These are phyloP conservation scores for Trichosporon coremiiforme DNA, from an alignment of 1,284 basidiomycete genomes.

Conservation along the genomic window DNA sequence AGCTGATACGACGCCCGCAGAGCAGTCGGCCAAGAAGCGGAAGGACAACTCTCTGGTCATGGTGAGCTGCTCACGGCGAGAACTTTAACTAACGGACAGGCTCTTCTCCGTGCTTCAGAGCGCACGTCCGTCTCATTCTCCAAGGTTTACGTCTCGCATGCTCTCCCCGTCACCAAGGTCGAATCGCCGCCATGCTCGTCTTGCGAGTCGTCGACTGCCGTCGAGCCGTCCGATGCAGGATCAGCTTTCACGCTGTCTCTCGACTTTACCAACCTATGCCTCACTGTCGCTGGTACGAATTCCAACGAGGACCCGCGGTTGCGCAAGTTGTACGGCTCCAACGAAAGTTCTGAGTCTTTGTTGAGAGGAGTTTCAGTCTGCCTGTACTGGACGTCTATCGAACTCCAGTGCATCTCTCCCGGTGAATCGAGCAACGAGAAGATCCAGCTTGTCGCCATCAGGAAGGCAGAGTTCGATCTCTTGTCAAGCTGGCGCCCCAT, in stretches of 20 bases:
- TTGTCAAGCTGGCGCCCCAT: constrained; percentile 48
- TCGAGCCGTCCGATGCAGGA: neutral
- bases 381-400: constrained; percentile 40
- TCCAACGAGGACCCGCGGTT: constrained; percentile 45
- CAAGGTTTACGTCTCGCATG: constrained; percentile 37
- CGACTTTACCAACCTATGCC: constrained; percentile 34
- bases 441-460: constrained; percentile 42
- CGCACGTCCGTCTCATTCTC: constrained; percentile 37
- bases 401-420: constrained; percentile 43
- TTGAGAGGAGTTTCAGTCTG: constrained; percentile 43
- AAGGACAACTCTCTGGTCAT: constrained; percentile 12
- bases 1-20: neutral
- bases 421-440: constrained; percentile 38
- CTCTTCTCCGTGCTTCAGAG: constrained; percentile 45
- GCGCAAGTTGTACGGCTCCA: constrained; percentile 48
- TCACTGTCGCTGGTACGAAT: constrained; percentile 41
- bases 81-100: constrained; percentile 34
- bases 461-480: constrained; percentile 43
- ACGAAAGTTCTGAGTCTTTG: constrained; percentile 35
- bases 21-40: neutral
- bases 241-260: constrained; percentile 40
- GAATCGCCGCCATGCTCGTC: constrained; percentile 29
- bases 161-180: constrained; percentile 29
- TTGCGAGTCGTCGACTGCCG: constrained; percentile 15
- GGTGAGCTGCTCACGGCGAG: constrained; percentile 25